A percentile compares a stretch with the other conserved stretches of the same genome.
Conservation (phyloP, 1,284 basidiomycete genomes). For the Moesziomyces aphidis region DNA sequence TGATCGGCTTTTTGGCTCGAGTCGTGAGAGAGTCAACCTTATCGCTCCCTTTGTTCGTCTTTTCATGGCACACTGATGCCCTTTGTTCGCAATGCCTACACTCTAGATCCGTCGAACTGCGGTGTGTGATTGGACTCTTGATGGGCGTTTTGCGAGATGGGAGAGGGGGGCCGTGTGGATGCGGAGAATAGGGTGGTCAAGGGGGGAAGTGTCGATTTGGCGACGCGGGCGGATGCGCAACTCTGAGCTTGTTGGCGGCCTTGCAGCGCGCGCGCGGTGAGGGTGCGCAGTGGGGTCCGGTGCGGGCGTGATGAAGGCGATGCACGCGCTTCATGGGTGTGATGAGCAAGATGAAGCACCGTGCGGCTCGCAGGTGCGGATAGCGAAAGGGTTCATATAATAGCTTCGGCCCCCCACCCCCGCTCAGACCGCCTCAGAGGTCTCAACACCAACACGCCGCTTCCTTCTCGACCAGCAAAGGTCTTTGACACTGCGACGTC, state of each 20-base stretch:
- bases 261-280: neutral
- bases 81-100: neutral
- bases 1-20: neutral
- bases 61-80: neutral
- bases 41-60: conserved; percentile 14
- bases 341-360: no score
- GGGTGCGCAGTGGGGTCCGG: no score
- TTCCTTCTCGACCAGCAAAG: no score
- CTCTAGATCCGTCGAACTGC: neutral
- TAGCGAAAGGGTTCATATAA: no score
- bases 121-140: neutral
- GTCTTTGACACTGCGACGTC: no score
- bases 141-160: neutral
- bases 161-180: conserved; percentile 1
- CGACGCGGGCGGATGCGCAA: conserved; percentile 5
- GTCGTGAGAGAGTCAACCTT: conserved; percentile 1
- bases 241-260: conserved; percentile 1
- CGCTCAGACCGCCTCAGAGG: no score
- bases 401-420: no score
- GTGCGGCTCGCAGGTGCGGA: no score
- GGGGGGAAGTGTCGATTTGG: conserved; percentile 12
- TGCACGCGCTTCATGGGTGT: no score
- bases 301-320: no score
- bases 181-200: neutral
- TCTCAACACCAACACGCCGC: no score